A percentile compares a stretch with the other conserved stretches of the same genome.
These are phyloP conservation scores for Flaveria sonorensis DNA, from an alignment of 129 eudicot genomes.

Conservation along the genomic window DNA sequence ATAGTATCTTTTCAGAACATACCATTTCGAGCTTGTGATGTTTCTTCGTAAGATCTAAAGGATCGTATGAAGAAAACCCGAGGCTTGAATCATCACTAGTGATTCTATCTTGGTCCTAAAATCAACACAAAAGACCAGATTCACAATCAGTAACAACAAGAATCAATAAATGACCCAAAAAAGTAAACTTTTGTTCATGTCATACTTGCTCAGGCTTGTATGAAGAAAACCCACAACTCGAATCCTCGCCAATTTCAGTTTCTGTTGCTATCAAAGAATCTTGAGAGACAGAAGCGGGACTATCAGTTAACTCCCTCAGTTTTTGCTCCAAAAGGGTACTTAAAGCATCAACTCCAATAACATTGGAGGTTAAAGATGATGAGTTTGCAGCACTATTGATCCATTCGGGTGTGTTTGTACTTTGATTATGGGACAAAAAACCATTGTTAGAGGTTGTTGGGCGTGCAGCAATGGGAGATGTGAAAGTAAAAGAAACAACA, in stretches of 20 bases:
- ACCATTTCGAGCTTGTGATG: conserved; percentile 39
- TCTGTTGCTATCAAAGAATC: conserved; percentile 35
- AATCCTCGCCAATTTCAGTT: conserved; percentile 31
- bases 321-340: conserved; percentile 78
- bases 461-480: conserved; percentile 76
- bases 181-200: conserved; percentile 12
- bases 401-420: conserved; percentile 39
- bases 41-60: conserved; percentile 34
- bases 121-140: conserved; percentile 13
- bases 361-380: conserved; percentile 44
- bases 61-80: conserved; percentile 35
- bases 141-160: not conserved
- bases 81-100: conserved; percentile 31
- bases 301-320: conserved; percentile 61
- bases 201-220: conserved; percentile 52
- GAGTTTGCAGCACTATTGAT: conserved; percentile 42
- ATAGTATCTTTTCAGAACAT: conserved; percentile 14
- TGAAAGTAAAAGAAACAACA: conserved; percentile 87
- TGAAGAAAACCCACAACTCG: conserved; percentile 39
- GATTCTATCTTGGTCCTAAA: conserved; percentile 22
- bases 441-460: conserved; percentile 30
- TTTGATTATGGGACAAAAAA: conserved; percentile 35
- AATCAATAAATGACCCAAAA: not conserved
- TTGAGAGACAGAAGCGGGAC: conserved; percentile 45
- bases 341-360: conserved; percentile 70